Percentiles rank a stretch among this genome's conserved stretches.
These are phyloP conservation scores for Prosopis cineraria DNA, from an alignment of 306 rosid genomes.

Conservation along the genomic window DNA sequence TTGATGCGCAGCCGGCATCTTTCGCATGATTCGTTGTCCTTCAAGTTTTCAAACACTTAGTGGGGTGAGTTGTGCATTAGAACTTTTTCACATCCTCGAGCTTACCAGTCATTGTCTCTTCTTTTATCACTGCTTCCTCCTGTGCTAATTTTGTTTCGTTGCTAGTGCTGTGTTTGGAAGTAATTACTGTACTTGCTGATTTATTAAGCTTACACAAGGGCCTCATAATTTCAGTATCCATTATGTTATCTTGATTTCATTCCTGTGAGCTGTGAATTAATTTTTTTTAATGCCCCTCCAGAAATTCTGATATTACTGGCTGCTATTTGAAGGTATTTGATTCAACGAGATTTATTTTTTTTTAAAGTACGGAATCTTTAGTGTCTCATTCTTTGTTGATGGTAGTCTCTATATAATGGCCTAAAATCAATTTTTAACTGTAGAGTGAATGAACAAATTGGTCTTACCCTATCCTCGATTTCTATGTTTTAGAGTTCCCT, in stretches of 20 bases:
- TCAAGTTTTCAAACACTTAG: background rate
- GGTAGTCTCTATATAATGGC: no score
- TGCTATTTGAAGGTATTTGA: background rate
- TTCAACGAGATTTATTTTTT: slow-evolving; percentile 7
- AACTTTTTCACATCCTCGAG: slow-evolving; percentile 14
- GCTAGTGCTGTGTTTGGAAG: slow-evolving; percentile 92
- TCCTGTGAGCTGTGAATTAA: background rate
- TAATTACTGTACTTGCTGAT: slow-evolving; percentile 41
- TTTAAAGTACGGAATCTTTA: no score
- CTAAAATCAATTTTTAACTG: no score
- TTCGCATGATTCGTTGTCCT: slow-evolving; percentile 21
- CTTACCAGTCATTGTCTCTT: slow-evolving; percentile 28
- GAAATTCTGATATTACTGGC: background rate
- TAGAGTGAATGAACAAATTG: background rate
- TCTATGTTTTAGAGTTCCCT: background rate
- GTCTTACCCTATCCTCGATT: background rate
- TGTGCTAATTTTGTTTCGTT: slow-evolving; percentile 68
- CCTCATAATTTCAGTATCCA: background rate
- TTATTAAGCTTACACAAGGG: background rate
- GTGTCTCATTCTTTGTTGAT: no score
- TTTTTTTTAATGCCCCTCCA: background rate
- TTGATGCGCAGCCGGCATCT: slow-evolving; percentile 8
- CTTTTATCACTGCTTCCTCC: slow-evolving; percentile 69
- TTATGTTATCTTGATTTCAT: background rate
- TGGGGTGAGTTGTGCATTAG: background rate